Evolutionary conservation across 805 yeast species (phyloP), one percentile per base, ranked within the genome.

Genomic region (Zygosaccharomyces lentus): DNA sequence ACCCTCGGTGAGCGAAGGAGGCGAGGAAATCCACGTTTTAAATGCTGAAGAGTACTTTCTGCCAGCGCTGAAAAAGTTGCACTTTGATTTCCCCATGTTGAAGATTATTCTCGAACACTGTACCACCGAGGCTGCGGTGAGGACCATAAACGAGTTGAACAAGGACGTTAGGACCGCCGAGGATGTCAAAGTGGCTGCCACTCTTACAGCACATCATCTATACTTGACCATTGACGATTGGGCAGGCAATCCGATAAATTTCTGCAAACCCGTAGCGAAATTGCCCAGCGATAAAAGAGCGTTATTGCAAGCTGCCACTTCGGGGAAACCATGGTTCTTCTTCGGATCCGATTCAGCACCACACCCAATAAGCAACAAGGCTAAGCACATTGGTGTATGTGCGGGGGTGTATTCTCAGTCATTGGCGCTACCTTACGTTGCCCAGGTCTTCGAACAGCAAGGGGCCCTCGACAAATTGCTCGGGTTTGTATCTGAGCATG

Each of bases 341-440:
- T 93, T 90, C 62, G 99, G 99, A 6, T 87, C 96, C 1, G 99
- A 93, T 65, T 87, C 96, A 17, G 99, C 99, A 25, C 99, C 99
- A 21, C 99, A 93, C 65, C 95, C 96, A 6, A 60, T 87, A 21
- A 77, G 78, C 51, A 81, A 81, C 49, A 95, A 95, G 67, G 74
- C 87, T 21, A 82, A 76, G 50, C 88, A 80, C 54, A 70, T 73
- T 30, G 91, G 90, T 17, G 97, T 91, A 13, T 88, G 97, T 59
- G 99, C 99, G n/a, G 99, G 99, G 60, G 96, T 93, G 7, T 93
- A 78, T 68, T 87, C 98, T 1, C 99, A 93, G 66, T 77, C 87
- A 17, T 78, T 78, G 56, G 96, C 85, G 1, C 66, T 93, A 15
- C 73, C 89, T 7, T 93, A 91, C 54, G 69, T 93, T 23, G 97